Base-by-base conservation (phyloP, 805 yeast genomes). In the Candida dajiaensis region DNA sequence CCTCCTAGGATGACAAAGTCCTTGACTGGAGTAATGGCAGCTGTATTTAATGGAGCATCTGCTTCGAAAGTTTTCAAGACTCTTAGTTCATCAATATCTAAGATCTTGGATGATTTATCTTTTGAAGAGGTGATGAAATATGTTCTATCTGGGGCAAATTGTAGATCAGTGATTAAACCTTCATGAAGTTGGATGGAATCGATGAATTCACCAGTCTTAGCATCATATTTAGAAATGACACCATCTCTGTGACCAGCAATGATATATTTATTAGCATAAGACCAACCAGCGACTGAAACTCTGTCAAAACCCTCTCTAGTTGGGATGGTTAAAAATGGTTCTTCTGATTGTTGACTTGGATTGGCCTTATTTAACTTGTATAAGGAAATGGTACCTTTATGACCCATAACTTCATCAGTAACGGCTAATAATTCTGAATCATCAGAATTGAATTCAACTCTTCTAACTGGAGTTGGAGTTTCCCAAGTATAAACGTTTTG, bases 1-100 rank as follows among this genome's bases (percentile, higher is more conserved):
- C 99, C 99, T 45, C 98, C 99, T 51, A 94, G 75, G 42, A 94
- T 83, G 51, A 94, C 85, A 64, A 83, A 92, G 63, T 94, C 92
- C 71, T 94, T 94, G 48, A 82, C 74, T 22, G 98, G 95, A 15
- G 99, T 90, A 56, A 94, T 85, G 54, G 95, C 84, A 18, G 98
- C 98, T 33, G 96, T 80, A 74, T 94, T 94, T 76, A 94, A 77
- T 48, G 98, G 97, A 44, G 95, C 89, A 65, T 89, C 97, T 6
- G 96, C 83, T 57, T 76, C 78, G 68, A 75, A 94, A 19, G 78
- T 80, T 69, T 90, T 89, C 66, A 86, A 67, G 44, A 81, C 63
- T 53, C 81, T 76, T 50, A 94, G 73, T 42, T 82, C 75, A 53
- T 87, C 95, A 42, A 85, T 87, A 63, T 88, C 92, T 45, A 87